These are phyloP conservation scores for Irpex sp. DNA, from an alignment of 1,284 basidiomycete species.

Conservation along the genomic window DNA sequence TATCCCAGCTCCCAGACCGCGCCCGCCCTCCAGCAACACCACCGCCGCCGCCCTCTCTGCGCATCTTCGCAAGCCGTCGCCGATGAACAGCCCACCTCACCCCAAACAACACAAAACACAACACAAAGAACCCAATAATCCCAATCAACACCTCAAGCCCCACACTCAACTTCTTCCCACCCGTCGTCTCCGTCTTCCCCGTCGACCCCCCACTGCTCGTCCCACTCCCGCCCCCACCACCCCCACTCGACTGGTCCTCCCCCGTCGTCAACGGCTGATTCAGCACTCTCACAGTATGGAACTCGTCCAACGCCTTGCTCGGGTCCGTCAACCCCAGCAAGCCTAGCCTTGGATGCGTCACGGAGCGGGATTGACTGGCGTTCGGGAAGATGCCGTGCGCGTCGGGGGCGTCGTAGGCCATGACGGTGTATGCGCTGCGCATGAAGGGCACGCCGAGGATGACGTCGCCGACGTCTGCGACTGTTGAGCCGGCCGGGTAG, in stretches of 20 bases:
- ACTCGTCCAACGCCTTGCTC: slow-evolving; percentile 55
- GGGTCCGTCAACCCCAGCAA: slow-evolving; percentile 58
- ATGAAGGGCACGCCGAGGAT: slow-evolving; percentile 74
- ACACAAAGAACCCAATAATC: slow-evolving; percentile 49
- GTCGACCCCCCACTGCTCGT: neutral
- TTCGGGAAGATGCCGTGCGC: slow-evolving; percentile 41
- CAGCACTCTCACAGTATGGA: slow-evolving; percentile 60
- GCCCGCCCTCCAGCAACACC: neutral
- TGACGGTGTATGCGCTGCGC: slow-evolving; percentile 68
- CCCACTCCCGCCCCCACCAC: neutral
- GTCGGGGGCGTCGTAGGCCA: slow-evolving; percentile 55
- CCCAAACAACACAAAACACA: slow-evolving; percentile 51
- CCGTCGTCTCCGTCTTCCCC: slow-evolving; percentile 5
- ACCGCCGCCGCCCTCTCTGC: slow-evolving; percentile 1
- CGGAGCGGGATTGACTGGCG: slow-evolving; percentile 4
- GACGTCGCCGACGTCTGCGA: slow-evolving; percentile 48
- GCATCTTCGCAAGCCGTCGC: slow-evolving; percentile 25
- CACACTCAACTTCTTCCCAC: slow-evolving; percentile 40
- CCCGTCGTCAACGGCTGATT: slow-evolving; percentile 43
- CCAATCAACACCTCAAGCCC: slow-evolving; percentile 61
- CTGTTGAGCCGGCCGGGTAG: slow-evolving; percentile 17
- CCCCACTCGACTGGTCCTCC: neutral
- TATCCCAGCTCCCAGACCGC: slow-evolving; percentile 10
- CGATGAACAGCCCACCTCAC: slow-evolving; percentile 46
- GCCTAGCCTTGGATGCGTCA: slow-evolving; percentile 48